Evolutionary conservation across 2,329 filamentous ascomycete genomes (phyloP), one percentile per base, ranked within the genome.

Genomic region (Alternaria sp.): DNA sequence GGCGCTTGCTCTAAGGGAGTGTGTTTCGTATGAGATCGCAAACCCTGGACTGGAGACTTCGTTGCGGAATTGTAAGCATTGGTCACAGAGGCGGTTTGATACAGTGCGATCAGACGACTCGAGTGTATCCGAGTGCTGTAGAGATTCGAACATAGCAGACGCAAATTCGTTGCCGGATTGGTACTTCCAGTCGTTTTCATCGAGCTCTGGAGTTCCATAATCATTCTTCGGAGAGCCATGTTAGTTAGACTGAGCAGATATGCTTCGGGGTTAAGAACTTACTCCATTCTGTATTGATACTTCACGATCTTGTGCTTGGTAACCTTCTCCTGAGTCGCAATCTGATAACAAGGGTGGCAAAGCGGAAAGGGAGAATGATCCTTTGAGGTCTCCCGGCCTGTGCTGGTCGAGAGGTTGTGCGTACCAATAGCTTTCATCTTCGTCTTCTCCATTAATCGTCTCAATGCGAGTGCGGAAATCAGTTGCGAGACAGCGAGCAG

Each of bases 141-240:
- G 22, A n/a, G 42, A 38, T 9, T n/a, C 7, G 12, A 41, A 16
- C 9, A 55, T 24, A 14, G 3, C 3, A 14, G 16, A 32, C 1
- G 22, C 34, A 4, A 55, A 1, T 1, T 28, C 46, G 9, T 55
- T 48, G 7, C 43, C 43, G n/a, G 53, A 55, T 8, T 28, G 43
- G 34, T 48, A 48, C 28, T 26, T 54, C 42, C 54, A 53, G 20
- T 48, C 59, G 6, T 53, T 43, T 20, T 54, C 57, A 28, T 59
- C 57, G n/a, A 55, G 55, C 30, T 54, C 49, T 30, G 55, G 49
- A 39, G n/a, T 32, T 9, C 20, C 55, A 24, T 58, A 58, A 7
- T 53, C 38, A 20, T 36, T n/a, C 47, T 57, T 28, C 2, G 7
- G 6, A 26, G 18, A 20, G 11, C 5, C 5, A 20, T 14, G 22